Evolutionary conservation across 192 early-diverging fungal species (phyloP).

Genomic region (Geranomyces michiganensis): DNA sequence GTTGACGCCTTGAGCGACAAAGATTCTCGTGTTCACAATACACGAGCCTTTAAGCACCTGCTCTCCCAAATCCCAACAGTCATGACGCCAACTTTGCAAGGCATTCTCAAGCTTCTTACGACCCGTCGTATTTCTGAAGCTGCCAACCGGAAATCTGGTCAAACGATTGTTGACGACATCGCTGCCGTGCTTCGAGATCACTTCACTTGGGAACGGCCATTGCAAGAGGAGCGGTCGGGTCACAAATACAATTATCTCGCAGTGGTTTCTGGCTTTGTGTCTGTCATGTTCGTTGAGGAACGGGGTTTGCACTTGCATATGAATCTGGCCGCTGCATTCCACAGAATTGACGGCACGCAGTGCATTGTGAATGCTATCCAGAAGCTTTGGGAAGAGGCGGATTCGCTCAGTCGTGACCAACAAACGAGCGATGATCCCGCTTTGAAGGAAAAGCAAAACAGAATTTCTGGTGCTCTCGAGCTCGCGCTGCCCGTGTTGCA

Average conservation of each 20-base stretch:
- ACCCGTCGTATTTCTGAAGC: slow-evolving; percentile 56
- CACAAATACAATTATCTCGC: slow-evolving; percentile 62
- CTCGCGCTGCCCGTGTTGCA: slow-evolving; percentile 65
- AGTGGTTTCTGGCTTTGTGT: slow-evolving; percentile 56
- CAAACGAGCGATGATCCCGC: slow-evolving; percentile 43
- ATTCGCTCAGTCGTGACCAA: slow-evolving; percentile 33
- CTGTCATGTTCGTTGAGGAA: slow-evolving; percentile 64
- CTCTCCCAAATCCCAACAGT: slow-evolving; percentile 68
- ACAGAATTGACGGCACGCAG: slow-evolving; percentile 58
- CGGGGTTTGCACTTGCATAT: slow-evolving; percentile 64
- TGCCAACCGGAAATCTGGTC: slow-evolving; percentile 51
- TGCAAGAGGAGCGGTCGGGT: not conserved
- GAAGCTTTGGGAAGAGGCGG: slow-evolving; percentile 53
- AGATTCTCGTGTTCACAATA: slow-evolving; percentile 68
- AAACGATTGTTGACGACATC: slow-evolving; percentile 63
- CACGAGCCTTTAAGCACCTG: slow-evolving; percentile 64
- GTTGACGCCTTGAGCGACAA: slow-evolving; percentile 45
- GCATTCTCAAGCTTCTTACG: slow-evolving; percentile 62
- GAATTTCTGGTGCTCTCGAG: slow-evolving; percentile 57
- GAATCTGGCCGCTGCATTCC: slow-evolving; percentile 62
- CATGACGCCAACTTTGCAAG: slow-evolving; percentile 68
- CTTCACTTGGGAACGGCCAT: slow-evolving; percentile 43
- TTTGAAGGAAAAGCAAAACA: slow-evolving; percentile 40
- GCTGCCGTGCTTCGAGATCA: slow-evolving; percentile 56
- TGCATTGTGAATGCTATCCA: slow-evolving; percentile 50